Evolutionary conservation across 129 eudicot genomes (phyloP).

Genomic region (Cynara cardunculus): DNA sequence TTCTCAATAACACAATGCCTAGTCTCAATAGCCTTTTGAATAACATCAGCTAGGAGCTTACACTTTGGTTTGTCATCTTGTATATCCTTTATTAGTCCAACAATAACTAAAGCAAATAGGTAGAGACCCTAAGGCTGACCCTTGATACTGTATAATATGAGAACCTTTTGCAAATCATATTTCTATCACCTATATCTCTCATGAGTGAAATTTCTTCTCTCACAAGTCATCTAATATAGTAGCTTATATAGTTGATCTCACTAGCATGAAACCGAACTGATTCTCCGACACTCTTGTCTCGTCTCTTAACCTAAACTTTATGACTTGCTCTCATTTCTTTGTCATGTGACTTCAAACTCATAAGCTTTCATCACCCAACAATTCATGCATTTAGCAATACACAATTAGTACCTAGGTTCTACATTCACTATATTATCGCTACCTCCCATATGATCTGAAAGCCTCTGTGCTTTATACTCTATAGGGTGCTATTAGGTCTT

Average conservation of each 20-base stretch:
- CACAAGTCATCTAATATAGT: neutral
- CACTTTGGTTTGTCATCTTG: neutral
- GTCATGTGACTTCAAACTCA: neutral
- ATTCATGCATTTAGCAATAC: neutral
- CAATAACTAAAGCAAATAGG: neutral
- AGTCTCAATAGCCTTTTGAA: neutral
- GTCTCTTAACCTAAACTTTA: neutral
- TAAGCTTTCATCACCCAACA: neutral
- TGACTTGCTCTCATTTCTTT: neutral
- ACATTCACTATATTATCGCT: neutral
- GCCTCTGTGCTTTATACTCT: neutral
- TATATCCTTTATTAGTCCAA: neutral
- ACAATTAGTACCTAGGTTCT: neutral
- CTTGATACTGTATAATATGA: neutral
- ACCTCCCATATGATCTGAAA: neutral
- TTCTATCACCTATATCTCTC: neutral
- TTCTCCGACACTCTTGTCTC: neutral
- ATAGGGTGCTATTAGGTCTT: neutral
- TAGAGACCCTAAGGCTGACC: neutral
- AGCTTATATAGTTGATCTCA: neutral
- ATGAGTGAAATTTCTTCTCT: neutral
- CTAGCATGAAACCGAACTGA: neutral
- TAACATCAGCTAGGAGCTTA: neutral
- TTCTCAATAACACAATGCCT: conserved; percentile 9
- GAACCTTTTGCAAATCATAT: neutral